Conservation (phyloP, 805 yeast genomes). For the Kuraishia ogatae region DNA sequence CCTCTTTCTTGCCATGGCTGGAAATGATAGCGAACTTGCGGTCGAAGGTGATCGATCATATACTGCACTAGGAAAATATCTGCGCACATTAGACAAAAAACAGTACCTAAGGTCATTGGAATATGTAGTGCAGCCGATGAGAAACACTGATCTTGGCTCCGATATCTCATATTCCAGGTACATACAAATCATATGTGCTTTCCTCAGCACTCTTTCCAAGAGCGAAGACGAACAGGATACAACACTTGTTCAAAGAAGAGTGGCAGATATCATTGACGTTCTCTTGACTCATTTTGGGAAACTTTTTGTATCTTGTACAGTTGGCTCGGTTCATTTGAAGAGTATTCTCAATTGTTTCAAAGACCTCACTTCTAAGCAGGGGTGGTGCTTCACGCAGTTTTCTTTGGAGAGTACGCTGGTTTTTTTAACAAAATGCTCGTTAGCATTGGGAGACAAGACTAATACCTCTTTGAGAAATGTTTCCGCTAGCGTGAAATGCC, state of each 20-base stretch:
- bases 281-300: neutral
- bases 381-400: constrained; percentile 61
- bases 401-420: constrained; percentile 40
- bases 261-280: neutral
- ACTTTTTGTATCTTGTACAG: neutral
- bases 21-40: constrained; percentile 3
- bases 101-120: neutral
- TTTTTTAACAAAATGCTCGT: neutral
- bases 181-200: constrained; percentile 21
- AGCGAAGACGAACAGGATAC: neutral
- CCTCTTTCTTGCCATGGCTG: constrained; percentile 4
- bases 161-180: constrained; percentile 13
- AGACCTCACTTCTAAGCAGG: constrained; percentile 33
- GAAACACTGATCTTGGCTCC: neutral
- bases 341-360: constrained; percentile 21
- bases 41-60: neutral
- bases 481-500: neutral
- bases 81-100: neutral
- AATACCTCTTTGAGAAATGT: neutral
- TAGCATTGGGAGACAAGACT: neutral
- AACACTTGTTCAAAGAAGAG: constrained; percentile 12
- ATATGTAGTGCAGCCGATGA: neutral
- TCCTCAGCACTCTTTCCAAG: constrained; percentile 9
- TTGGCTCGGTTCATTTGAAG: neutral
- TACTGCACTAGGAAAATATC: neutral